Conservation (phyloP, 2,329 filamentous ascomycete genomes). For the Gnomoniopsis sp. region DNA sequence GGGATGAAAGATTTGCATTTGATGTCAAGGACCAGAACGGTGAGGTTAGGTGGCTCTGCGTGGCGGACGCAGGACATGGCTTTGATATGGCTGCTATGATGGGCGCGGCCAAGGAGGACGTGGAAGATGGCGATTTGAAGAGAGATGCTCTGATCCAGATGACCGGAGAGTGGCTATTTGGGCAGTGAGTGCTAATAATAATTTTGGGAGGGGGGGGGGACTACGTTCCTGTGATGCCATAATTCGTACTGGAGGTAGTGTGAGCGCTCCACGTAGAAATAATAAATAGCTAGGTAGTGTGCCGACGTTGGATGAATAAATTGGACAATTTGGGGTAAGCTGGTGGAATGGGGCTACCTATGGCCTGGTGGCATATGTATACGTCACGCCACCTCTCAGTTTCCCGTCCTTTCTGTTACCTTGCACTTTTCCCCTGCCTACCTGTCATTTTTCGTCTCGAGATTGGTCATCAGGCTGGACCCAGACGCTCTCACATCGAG, state of each 20-base stretch:
- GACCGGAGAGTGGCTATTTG: conserved; percentile 14
- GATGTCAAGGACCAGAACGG: conserved; percentile 22
- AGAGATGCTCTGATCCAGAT: conserved; percentile 21
- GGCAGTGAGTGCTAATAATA: neutral
- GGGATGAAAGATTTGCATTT: conserved; percentile 29
- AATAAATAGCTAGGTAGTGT: too few species aligned
- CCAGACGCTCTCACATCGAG: too few species aligned
- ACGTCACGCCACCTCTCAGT: neutral
- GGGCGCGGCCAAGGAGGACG: conserved; percentile 19
- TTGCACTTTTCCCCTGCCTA: neutral
- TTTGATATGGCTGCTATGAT: conserved; percentile 25
- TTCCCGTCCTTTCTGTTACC: neutral
- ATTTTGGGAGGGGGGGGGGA: too few species aligned
- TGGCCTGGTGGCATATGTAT: too few species aligned
- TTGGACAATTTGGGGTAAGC: neutral
- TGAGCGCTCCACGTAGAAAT: neutral
- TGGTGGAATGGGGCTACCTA: neutral
- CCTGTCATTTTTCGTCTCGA: neutral
- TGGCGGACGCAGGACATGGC: conserved; percentile 29
- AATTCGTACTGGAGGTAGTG: neutral
- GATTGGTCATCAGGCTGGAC: neutral
- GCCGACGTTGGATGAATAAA: neutral
- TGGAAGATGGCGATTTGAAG: conserved; percentile 23
- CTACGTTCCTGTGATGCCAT: neutral
- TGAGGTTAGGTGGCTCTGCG: conserved; percentile 27